Evolutionary conservation across 1,284 basidiomycete genomes (phyloP).

Genomic region (Trichosporon faecale): DNA sequence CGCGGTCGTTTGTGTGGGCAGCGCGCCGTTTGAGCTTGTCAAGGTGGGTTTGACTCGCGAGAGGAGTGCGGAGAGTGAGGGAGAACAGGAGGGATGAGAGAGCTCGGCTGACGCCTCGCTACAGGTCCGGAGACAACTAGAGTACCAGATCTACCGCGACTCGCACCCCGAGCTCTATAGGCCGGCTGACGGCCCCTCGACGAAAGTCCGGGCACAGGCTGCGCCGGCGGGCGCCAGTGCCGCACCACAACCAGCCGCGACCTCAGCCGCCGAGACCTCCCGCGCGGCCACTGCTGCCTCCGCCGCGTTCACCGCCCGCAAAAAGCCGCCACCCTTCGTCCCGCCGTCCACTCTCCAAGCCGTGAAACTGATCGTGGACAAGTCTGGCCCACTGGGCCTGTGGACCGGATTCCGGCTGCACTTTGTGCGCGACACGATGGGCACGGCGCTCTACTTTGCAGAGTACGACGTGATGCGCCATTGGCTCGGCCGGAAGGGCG

Average conservation of each 20-base stretch:
- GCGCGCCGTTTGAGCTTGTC: constrained; percentile 91
- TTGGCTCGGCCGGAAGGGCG: constrained; percentile 31
- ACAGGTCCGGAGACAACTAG: constrained; percentile 83
- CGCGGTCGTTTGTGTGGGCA: constrained; percentile 53
- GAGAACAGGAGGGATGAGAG: not conserved
- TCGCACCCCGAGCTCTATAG: constrained; percentile 37
- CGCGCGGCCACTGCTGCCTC: not conserved
- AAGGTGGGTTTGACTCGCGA: constrained; percentile 67
- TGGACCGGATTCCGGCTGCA: constrained; percentile 48
- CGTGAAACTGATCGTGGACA: constrained; percentile 39
- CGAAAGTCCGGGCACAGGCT: not conserved
- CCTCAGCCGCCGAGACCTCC: constrained; percentile 17
- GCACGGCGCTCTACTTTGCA: constrained; percentile 51
- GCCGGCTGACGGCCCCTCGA: not conserved
- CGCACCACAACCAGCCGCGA: constrained; percentile 9
- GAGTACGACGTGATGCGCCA: constrained; percentile 52
- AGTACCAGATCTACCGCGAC: constrained; percentile 71
- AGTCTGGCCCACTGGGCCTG: constrained; percentile 37
- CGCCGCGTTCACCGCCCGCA: not conserved
- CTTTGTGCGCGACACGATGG: constrained; percentile 50
- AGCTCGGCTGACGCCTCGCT: not conserved
- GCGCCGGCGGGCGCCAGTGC: not conserved
- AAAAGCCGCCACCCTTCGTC: constrained; percentile 20
- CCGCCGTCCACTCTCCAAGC: constrained; percentile 48
- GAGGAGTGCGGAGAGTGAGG: too few species aligned